Conservation (phyloP, 805 yeast species). For the Sugiyamaella boreocaroliniensis region DNA sequence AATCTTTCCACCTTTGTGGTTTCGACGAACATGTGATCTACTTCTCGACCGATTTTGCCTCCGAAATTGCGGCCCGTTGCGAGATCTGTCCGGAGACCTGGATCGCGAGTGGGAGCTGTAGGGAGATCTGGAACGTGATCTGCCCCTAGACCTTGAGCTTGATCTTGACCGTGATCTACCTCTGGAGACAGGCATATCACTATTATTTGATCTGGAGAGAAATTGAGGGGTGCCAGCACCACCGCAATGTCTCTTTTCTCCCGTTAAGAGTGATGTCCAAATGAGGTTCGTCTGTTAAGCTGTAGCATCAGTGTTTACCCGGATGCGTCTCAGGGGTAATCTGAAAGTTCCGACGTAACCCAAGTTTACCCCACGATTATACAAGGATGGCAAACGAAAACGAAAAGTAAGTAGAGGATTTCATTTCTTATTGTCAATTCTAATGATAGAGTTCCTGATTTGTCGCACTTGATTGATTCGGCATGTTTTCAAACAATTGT, state of each 20-base stretch:
- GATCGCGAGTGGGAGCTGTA: conserved; percentile 9
- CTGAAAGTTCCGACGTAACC: too few species aligned
- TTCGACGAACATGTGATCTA: background rate
- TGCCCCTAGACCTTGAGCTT: conserved; percentile 3
- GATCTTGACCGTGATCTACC: conserved; percentile 5
- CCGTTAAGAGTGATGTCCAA: too few species aligned
- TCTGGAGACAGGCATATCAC: too few species aligned
- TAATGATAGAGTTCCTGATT: background rate
- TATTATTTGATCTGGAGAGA: too few species aligned
- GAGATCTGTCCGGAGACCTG: conserved; percentile 1
- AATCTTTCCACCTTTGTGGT: conserved; percentile 1
- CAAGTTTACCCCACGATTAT: too few species aligned
- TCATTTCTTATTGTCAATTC: background rate
- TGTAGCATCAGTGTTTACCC: background rate
- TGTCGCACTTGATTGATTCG: background rate
- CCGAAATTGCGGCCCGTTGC: background rate
- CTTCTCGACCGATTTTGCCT: background rate
- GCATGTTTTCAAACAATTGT: conserved; percentile 1
- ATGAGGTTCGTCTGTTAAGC: background rate
- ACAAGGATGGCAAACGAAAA: too few species aligned
- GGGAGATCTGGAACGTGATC: conserved; percentile 4
- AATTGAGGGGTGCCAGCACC: too few species aligned
- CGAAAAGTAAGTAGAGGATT: background rate
- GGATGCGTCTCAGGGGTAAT: background rate
- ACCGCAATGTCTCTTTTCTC: too few species aligned